Conservation (phyloP, 2,329 filamentous ascomycete species). For the Cladorrhinum sp. region DNA sequence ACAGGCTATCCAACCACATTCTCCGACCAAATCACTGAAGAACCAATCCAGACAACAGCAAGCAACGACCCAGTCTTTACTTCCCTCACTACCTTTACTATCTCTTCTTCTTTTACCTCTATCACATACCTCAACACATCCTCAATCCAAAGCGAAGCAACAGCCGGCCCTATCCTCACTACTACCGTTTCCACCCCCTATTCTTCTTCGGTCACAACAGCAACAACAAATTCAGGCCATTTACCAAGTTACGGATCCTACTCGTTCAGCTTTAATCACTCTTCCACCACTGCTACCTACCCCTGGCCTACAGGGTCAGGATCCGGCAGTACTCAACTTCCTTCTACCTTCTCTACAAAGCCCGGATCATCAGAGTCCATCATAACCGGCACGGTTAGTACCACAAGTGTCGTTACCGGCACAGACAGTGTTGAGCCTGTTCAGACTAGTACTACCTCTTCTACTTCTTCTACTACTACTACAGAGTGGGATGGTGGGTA, state of each 20-base stretch:
- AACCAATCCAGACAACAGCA: constrained; percentile 5
- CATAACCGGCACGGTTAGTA: too few relatives aligned
- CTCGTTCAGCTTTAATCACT: background rate
- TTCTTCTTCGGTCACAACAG: background rate
- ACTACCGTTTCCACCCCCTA: background rate
- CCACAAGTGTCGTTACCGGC: background rate
- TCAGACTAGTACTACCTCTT: background rate
- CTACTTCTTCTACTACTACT: background rate
- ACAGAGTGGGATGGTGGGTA: background rate
- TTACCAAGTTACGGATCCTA: background rate
- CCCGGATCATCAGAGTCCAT: too few relatives aligned
- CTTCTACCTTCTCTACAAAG: background rate
- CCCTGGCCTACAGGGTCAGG: too few relatives aligned
- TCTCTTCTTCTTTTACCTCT: background rate
- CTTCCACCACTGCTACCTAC: background rate
- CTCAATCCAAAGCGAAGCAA: background rate
- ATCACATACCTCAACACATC: background rate
- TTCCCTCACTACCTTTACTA: background rate
- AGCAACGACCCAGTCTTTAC: constrained; percentile 11
- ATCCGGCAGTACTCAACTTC: background rate
- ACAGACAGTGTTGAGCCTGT: background rate
- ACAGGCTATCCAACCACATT: background rate
- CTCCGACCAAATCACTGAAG: too few relatives aligned
- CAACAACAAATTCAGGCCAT: background rate
- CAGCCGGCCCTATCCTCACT: constrained; percentile 1